These are phyloP conservation scores for Penicillium paradoxum DNA, from an alignment of 495 filamentous ascomycete genomes.

Conservation along the genomic window DNA sequence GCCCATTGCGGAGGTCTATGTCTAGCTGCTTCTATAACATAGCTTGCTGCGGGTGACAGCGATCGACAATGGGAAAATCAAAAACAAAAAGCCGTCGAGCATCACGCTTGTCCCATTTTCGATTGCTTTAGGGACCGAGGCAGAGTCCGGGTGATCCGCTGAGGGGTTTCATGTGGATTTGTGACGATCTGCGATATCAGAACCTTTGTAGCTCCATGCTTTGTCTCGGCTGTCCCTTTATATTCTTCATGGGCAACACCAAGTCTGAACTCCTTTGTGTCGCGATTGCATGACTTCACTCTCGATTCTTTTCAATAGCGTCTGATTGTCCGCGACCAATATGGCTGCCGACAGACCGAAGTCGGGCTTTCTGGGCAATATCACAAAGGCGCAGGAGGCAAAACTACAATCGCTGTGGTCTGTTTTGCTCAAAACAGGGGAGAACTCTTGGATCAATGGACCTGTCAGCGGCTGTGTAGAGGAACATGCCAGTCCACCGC, in stretches of 20 bases:
- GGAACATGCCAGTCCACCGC: slow-evolving; percentile 13
- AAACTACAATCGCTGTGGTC: slow-evolving; percentile 82
- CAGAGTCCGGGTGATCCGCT: slow-evolving; percentile 8
- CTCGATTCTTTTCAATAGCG: background rate
- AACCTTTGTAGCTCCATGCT: slow-evolving; percentile 1
- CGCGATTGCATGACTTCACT: background rate
- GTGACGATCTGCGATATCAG: slow-evolving; percentile 8
- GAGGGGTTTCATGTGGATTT: slow-evolving; percentile 29
- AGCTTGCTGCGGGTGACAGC: too few species aligned
- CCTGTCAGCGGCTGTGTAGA: slow-evolving; percentile 4
- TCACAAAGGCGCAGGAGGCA: slow-evolving; percentile 75
- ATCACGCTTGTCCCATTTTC: too few species aligned
- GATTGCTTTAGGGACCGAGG: slow-evolving; percentile 28
- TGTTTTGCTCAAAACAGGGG: slow-evolving; percentile 67
- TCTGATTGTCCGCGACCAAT: background rate
- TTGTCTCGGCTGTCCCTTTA: background rate
- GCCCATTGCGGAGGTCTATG: too few species aligned
- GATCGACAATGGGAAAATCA: too few species aligned
- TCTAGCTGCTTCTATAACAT: too few species aligned
- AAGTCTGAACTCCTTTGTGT: background rate
- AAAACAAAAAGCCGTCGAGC: too few species aligned
- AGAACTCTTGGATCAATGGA: slow-evolving; percentile 28
- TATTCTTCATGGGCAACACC: background rate
- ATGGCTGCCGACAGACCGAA: slow-evolving; percentile 30
- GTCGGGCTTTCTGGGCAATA: slow-evolving; percentile 74